Conservation (phyloP, 2,329 filamentous ascomycete species). For the Nigrograna mackinnonii region DNA sequence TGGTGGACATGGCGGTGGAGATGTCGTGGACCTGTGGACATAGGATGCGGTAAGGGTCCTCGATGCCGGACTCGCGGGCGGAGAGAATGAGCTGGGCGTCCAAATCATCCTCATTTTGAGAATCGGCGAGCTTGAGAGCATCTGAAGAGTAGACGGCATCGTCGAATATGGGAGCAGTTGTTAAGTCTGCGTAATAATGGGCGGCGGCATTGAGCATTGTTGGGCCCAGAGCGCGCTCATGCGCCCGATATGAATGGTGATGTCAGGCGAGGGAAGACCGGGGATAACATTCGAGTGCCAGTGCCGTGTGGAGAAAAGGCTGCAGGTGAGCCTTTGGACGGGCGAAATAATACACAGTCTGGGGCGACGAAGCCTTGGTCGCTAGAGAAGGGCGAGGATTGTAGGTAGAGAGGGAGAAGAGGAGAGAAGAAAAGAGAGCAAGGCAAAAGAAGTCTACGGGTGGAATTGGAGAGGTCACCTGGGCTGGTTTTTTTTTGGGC, state of each 20-base stretch:
- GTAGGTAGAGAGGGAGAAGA: no score
- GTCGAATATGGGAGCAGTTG: constrained; percentile 37
- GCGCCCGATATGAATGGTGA: constrained; percentile 21
- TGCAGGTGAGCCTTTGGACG: no score
- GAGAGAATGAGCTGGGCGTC: constrained; percentile 29
- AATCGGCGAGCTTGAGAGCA: constrained; percentile 26
- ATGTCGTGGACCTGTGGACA: constrained; percentile 21
- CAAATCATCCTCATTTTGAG: constrained; percentile 34
- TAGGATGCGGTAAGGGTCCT: constrained; percentile 35
- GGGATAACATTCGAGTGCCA: no score
- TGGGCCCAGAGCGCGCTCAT: constrained; percentile 36
- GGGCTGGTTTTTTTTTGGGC: no score
- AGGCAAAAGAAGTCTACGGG: no score
- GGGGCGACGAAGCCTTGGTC: no score
- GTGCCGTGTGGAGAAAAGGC: no score
- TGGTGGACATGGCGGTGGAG: constrained; percentile 31
- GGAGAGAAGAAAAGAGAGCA: no score
- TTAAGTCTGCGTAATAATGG: constrained; percentile 25
- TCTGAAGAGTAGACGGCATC: constrained; percentile 34
- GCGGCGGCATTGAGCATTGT: constrained; percentile 30
- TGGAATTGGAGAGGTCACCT: no score
- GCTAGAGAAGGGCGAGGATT: no score
- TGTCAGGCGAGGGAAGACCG: constrained; percentile 23
- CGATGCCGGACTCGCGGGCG: constrained; percentile 34
- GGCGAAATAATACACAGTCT: no score